Evolutionary conservation across 2,329 filamentous ascomycete species (phyloP).

Genomic region (Ascochyta pisi): DNA sequence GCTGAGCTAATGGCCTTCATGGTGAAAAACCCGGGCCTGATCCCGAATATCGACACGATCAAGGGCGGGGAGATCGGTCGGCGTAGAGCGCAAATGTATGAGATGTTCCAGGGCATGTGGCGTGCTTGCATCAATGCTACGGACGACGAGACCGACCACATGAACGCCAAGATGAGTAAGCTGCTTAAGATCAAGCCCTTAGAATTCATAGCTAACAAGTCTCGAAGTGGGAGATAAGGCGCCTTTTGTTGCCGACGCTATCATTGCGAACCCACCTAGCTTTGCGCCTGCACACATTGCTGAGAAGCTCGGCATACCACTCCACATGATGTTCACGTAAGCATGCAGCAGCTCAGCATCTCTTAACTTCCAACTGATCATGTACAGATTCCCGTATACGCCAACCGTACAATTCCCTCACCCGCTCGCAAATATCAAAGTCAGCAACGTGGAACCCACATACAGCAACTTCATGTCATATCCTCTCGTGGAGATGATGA

Average conservation of each 20-base stretch:
- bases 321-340: constrained; percentile 89
- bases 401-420: constrained; percentile 79
- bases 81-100: constrained; percentile 73
- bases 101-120: constrained; percentile 87
- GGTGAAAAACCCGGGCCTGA: constrained; percentile 82
- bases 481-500: constrained; percentile 80
- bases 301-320: constrained; percentile 74
- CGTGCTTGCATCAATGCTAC: constrained; percentile 76
- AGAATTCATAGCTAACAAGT: constrained; percentile 12
- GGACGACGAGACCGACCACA: constrained; percentile 69
- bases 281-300: constrained; percentile 79
- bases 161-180: constrained; percentile 65
- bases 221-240: constrained; percentile 60
- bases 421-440: constrained; percentile 77
- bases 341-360: constrained; percentile 47
- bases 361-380: constrained; percentile 23
- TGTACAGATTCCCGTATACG: constrained; percentile 70
- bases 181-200: neutral
- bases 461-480: constrained; percentile 85
- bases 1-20: constrained; percentile 86
- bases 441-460: constrained; percentile 72
- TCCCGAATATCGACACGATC: constrained; percentile 75
- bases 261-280: constrained; percentile 80
- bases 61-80: constrained; percentile 75
- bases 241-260: constrained; percentile 84